A percentile compares a stretch with the other conserved stretches of the same genome.
Conservation (phyloP, 192 early-diverging fungal species). For the Piromyces finnis region DNA sequence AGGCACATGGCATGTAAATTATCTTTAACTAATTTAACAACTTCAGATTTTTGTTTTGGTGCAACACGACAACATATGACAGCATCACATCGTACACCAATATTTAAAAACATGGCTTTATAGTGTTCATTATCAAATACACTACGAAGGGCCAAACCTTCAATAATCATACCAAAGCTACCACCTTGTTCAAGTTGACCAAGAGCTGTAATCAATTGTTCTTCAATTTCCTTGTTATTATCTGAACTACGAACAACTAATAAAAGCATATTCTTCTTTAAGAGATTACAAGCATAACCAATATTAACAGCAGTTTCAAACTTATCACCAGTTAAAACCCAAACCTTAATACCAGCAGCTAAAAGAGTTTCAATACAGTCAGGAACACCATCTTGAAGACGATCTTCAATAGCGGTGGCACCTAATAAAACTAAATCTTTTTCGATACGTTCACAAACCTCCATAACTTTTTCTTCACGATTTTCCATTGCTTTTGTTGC, state of each 20-base stretch:
- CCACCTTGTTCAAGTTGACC: constrained; percentile 14
- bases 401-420: neutral
- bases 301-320: neutral
- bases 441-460: neutral
- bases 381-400: neutral
- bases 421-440: neutral
- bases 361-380: neutral
- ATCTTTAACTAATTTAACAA: constrained; percentile 72
- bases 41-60: constrained; percentile 87
- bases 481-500: neutral
- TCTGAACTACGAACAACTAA: constrained; percentile 22
- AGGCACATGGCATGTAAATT: constrained; percentile 73
- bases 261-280: constrained; percentile 65
- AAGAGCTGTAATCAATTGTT: neutral
- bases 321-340: neutral
- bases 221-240: constrained; percentile 24
- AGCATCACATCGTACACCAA: constrained; percentile 62
- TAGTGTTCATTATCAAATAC: constrained; percentile 43
- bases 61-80: constrained; percentile 97
- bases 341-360: neutral
- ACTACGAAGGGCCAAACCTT: constrained; percentile 68
- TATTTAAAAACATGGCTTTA: constrained; percentile 38
- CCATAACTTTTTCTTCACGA: neutral
- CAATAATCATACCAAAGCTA: constrained; percentile 53
- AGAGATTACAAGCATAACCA: constrained; percentile 69